These are phyloP conservation scores for Strigomonas oncopelti DNA, from an alignment of 208 protist genomes.

Conservation along the genomic window DNA sequence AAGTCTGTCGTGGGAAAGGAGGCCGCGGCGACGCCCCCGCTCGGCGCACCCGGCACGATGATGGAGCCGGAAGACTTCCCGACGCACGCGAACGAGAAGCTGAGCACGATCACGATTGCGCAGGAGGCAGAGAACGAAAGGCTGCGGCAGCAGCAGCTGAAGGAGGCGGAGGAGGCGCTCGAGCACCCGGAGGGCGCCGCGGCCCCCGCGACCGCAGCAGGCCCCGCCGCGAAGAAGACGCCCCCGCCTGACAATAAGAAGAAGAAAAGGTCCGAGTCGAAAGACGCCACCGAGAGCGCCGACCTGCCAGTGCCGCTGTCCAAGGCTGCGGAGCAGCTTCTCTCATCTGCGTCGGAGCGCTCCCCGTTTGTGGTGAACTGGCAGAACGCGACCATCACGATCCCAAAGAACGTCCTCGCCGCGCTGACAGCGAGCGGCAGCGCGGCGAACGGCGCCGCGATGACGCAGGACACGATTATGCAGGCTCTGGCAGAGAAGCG, in stretches of 20 bases:
- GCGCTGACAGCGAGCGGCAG: background rate
- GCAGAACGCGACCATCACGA: background rate
- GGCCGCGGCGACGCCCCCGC: background rate
- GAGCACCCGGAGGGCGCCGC: background rate
- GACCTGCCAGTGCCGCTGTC: conserved; percentile 8
- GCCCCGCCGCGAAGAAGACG: background rate
- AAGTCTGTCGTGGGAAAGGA: conserved; percentile 10
- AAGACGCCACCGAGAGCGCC: background rate
- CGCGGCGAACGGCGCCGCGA: background rate
- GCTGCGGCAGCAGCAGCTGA: background rate
- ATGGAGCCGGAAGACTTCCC: conserved; percentile 5
- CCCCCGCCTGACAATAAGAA: background rate
- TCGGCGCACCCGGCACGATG: background rate
- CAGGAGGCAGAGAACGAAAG: background rate
- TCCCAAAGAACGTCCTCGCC: conserved; percentile 9
- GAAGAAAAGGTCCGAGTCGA: background rate
- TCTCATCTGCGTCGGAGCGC: conserved; percentile 7
- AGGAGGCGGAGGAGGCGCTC: conserved; percentile 3
- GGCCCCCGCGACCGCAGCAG: background rate
- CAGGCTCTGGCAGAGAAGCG: conserved; percentile 3
- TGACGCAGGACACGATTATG: background rate
- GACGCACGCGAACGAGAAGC: background rate
- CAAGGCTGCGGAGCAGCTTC: conserved; percentile 1
- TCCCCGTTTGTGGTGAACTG: conserved; percentile 10
- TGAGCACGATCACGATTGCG: conserved; percentile 3